A percentile compares a stretch with the other conserved stretches of the same genome.
These are phyloP conservation scores for Bjerkandera adusta DNA, from an alignment of 1,284 basidiomycete species.

Conservation along the genomic window DNA sequence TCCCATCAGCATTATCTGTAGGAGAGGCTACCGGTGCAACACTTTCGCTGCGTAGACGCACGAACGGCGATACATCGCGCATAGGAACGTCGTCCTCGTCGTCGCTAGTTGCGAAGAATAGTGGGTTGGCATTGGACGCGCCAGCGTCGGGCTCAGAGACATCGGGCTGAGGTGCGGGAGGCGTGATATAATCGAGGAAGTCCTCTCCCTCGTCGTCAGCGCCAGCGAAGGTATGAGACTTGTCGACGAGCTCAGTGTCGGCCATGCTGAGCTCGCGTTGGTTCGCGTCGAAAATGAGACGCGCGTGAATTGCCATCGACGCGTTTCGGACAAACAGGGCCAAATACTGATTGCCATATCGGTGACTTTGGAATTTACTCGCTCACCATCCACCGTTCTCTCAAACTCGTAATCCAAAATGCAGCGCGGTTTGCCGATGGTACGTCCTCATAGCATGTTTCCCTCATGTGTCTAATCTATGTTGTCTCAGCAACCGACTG, in stretches of 20 bases:
- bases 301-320: slow-evolving; percentile 20
- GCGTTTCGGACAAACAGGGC: slow-evolving; percentile 20
- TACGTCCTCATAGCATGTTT: slow-evolving; percentile 34
- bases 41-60: too few species aligned
- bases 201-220: slow-evolving; percentile 32
- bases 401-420: slow-evolving; percentile 43
- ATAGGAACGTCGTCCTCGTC: slow-evolving; percentile 42
- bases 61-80: too few species aligned
- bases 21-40: too few species aligned
- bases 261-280: slow-evolving; percentile 2
- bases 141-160: slow-evolving; percentile 2
- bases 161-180: not conserved
- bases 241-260: slow-evolving; percentile 4
- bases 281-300: slow-evolving; percentile 9
- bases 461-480: too few species aligned
- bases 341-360: slow-evolving; percentile 14
- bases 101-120: slow-evolving; percentile 61
- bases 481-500: slow-evolving; percentile 87
- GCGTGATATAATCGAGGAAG: not conserved
- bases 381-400: slow-evolving; percentile 3
- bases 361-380: slow-evolving; percentile 11
- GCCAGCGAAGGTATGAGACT: slow-evolving; percentile 36
- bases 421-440: slow-evolving; percentile 75
- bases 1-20: slow-evolving; percentile 11
- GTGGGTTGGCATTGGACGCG: not conserved